Conservation (phyloP, 768 basidiomycete genomes). For the Suillus subluteus region DNA sequence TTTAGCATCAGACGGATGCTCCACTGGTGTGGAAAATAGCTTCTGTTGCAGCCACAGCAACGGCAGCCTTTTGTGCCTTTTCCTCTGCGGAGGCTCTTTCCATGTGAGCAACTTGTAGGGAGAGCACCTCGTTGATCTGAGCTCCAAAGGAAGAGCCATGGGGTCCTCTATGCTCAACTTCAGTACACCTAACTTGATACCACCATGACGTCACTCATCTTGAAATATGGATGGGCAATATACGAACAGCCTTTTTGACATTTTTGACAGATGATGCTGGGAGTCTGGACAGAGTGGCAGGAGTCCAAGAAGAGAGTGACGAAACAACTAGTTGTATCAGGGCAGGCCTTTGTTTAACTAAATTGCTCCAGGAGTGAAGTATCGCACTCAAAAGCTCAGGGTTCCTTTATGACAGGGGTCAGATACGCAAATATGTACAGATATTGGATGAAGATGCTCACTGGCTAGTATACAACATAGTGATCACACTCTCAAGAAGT, state of each 20-base stretch:
- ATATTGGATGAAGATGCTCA: constrained; percentile 43
- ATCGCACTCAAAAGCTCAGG: constrained; percentile 86
- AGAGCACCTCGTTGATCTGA: constrained; percentile 78
- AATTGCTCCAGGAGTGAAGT: constrained; percentile 77
- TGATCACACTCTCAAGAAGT: constrained; percentile 77
- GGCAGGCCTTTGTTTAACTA: constrained; percentile 79
- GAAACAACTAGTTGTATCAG: constrained; percentile 74
- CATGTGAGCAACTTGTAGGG: constrained; percentile 76
- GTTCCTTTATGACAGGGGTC: constrained; percentile 50
- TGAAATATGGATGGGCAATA: constrained; percentile 79
- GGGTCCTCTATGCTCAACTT: constrained; percentile 48
- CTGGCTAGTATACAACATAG: constrained; percentile 77
- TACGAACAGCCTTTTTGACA: constrained; percentile 86
- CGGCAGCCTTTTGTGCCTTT: constrained; percentile 57
- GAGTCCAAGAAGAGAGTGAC: constrained; percentile 84
- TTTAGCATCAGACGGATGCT: constrained; percentile 64
- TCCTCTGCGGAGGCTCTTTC: constrained; percentile 75
- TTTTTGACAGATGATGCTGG: constrained; percentile 73
- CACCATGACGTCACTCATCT: constrained; percentile 54
- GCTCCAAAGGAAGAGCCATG: constrained; percentile 62
- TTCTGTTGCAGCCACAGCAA: constrained; percentile 38
- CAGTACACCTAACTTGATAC: constrained; percentile 15
- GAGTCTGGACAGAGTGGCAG: constrained; percentile 59
- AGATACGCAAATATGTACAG: not conserved
- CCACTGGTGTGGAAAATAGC: constrained; percentile 42